These are phyloP conservation scores for Talaromyces albobiverticillius DNA, from an alignment of 2,329 filamentous ascomycete species.

Conservation along the genomic window DNA sequence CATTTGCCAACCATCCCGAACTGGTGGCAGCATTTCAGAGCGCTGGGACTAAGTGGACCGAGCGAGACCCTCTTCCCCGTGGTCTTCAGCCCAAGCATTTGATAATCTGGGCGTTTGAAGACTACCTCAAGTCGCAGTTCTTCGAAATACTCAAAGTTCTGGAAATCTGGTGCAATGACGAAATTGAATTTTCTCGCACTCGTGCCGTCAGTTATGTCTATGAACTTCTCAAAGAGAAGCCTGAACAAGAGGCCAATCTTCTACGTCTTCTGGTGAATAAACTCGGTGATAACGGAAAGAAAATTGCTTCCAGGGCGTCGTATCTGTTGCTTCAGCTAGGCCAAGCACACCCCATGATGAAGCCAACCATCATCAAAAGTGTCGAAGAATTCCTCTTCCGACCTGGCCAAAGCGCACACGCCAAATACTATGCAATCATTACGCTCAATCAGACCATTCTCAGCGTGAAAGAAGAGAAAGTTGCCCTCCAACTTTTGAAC, in stretches of 20 bases:
- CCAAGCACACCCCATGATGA: constrained; percentile 89
- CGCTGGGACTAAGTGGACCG: constrained; percentile 61
- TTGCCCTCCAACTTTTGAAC: constrained; percentile 76
- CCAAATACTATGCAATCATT: constrained; percentile 94
- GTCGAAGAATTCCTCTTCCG: constrained; percentile 89
- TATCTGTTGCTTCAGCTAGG: constrained; percentile 91
- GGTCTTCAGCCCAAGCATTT: constrained; percentile 73
- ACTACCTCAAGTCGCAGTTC: constrained; percentile 91
- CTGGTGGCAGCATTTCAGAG: constrained; percentile 69
- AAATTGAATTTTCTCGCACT: constrained; percentile 88
- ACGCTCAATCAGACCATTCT: constrained; percentile 96
- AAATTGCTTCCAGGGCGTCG: constrained; percentile 89
- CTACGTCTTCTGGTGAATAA: constrained; percentile 92
- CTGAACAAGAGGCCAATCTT: constrained; percentile 94
- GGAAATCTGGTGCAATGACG: constrained; percentile 90
- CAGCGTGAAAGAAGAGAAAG: constrained; percentile 74
- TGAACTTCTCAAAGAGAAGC: constrained; percentile 88
- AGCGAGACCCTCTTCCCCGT: constrained; percentile 68
- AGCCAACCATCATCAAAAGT: constrained; percentile 75
- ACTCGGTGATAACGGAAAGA: constrained; percentile 89
- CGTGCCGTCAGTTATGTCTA: constrained; percentile 88
- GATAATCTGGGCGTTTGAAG: constrained; percentile 86
- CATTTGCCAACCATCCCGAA: constrained; percentile 76
- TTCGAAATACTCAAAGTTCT: constrained; percentile 91
- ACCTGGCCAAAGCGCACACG: constrained; percentile 80